A percentile compares a stretch with the other conserved stretches of the same genome.
Evolutionary conservation across 805 yeast species (phyloP).

Genomic region (Wickerhamomyces bisporus): DNA sequence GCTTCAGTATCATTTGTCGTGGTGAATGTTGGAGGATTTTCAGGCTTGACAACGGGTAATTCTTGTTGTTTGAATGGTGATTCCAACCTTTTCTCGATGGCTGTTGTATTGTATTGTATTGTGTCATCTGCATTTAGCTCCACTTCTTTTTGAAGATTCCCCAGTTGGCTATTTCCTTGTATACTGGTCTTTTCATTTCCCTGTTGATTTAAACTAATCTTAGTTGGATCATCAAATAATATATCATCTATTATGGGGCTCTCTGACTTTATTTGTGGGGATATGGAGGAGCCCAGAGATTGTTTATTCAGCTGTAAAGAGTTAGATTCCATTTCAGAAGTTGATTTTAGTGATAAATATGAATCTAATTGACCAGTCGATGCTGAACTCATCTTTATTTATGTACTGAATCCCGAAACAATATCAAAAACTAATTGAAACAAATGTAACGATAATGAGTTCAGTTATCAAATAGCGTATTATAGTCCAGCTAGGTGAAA

Average conservation of each 20-base stretch:
- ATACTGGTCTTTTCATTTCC: not conserved
- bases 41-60: not conserved
- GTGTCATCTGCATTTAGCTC: not conserved
- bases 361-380: slow-evolving; percentile 16
- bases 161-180: too few relatives aligned
- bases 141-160: too few relatives aligned
- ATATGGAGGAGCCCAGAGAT: not conserved
- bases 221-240: not conserved
- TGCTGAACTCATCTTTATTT: slow-evolving; percentile 11
- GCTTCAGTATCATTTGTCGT: too few relatives aligned
- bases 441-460: too few relatives aligned
- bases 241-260: slow-evolving; percentile 6
- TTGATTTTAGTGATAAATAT: slow-evolving; percentile 8
- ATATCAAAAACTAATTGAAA: too few relatives aligned
- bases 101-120: not conserved
- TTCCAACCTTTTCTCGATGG: not conserved
- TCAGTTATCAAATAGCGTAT: too few relatives aligned
- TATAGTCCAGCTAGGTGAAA: too few relatives aligned
- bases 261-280: slow-evolving; percentile 1
- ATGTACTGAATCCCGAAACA: not conserved
- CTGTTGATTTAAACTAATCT: not conserved
- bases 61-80: not conserved
- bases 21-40: too few relatives aligned
- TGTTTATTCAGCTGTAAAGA: slow-evolving; percentile 13
- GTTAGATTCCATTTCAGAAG: slow-evolving; percentile 12